Conservation (phyloP, 202 grass and related monocot species). For the Setaria italica region DNA sequence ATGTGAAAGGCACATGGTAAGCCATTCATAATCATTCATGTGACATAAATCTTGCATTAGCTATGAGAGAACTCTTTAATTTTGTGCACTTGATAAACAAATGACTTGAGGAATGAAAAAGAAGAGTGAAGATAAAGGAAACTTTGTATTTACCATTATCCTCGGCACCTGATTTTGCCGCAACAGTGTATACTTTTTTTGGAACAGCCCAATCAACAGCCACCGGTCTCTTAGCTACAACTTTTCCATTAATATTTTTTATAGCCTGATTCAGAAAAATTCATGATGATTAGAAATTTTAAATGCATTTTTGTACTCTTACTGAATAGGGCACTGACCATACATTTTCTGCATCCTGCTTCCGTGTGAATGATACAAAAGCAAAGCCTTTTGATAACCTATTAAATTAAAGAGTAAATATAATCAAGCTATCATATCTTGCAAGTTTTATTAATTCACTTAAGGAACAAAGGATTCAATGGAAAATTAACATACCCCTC, state of each 20-base stretch:
- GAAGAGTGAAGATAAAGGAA: background rate
- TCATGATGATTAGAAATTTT: conserved; percentile 27
- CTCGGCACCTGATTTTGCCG: conserved; percentile 57
- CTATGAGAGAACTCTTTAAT: conserved; percentile 8
- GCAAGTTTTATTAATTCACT: conserved; percentile 36
- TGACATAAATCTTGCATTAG: conserved; percentile 31
- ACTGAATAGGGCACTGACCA: conserved; percentile 39
- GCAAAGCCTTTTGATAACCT: conserved; percentile 98
- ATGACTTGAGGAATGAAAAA: conserved; percentile 5
- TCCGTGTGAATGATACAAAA: conserved; percentile 97
- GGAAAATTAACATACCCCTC: conserved; percentile 61
- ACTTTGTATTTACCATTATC: conserved; percentile 60
- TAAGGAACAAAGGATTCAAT: conserved; percentile 18
- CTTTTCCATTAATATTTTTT: conserved; percentile 84
- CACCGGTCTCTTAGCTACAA: conserved; percentile 79
- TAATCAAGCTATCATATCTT: conserved; percentile 29
- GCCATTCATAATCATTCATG: conserved; percentile 9
- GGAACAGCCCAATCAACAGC: conserved; percentile 98
- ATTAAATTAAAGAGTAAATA: conserved; percentile 60
- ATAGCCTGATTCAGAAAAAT: conserved; percentile 76
- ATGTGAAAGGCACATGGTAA: background rate
- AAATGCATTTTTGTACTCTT: conserved; percentile 41
- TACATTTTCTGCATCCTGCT: conserved; percentile 99
- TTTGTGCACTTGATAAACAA: background rate
- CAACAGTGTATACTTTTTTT: conserved; percentile 88